Evolutionary conservation across 805 yeast genomes (phyloP).

Genomic region (Kluyveromyces wickerhamii): DNA sequence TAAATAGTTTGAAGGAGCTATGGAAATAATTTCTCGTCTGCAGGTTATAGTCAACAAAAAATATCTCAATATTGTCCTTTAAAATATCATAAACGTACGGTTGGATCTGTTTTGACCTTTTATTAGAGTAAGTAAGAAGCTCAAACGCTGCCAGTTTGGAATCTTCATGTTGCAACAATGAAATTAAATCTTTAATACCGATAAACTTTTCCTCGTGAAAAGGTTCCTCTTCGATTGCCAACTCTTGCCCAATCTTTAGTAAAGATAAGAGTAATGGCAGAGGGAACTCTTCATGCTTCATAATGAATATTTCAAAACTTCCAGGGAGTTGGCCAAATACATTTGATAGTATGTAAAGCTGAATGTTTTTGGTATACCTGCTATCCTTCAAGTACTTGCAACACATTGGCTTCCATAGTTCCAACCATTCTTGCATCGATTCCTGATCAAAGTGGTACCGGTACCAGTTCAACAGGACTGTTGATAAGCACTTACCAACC

Average conservation of each 20-base stretch:
- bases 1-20: constrained; percentile 53
- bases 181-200: constrained; percentile 26
- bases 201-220: constrained; percentile 33
- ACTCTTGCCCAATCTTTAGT: constrained; percentile 55
- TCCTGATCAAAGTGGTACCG: constrained; percentile 20
- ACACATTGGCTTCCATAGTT: constrained; percentile 41
- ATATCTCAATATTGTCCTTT: constrained; percentile 36
- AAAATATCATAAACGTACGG: constrained; percentile 38
- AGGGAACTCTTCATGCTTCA: constrained; percentile 15
- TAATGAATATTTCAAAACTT: constrained; percentile 31
- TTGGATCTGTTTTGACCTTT: constrained; percentile 51
- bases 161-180: constrained; percentile 39
- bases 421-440: constrained; percentile 35
- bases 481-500: constrained; percentile 48
- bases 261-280: constrained; percentile 40
- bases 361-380: constrained; percentile 39
- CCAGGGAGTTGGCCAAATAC: constrained; percentile 46
- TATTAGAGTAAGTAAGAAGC: constrained; percentile 51
- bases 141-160: constrained; percentile 50
- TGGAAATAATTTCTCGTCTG: constrained; percentile 61
- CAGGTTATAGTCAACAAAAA: constrained; percentile 57
- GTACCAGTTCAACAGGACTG: constrained; percentile 33
- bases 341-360: constrained; percentile 53
- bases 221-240: constrained; percentile 46
- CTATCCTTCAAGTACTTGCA: constrained; percentile 29